phyloP scores from a whole-genome alignment of 495 filamentous ascomycete genomes.

The Parathielavia hyrcaniae region DNA sequence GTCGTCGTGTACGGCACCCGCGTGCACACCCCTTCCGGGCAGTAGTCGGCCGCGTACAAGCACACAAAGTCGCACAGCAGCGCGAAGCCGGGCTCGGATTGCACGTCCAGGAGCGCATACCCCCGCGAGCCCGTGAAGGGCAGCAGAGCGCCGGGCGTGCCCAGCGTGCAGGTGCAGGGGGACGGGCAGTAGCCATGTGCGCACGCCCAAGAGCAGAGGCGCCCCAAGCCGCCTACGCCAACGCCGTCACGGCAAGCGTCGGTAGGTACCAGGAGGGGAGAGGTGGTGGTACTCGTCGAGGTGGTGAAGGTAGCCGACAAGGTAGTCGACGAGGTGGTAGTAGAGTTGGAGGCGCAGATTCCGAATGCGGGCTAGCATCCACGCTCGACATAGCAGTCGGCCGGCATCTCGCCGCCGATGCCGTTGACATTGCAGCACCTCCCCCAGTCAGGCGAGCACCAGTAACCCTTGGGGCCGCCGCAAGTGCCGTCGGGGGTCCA shows the following conservation, averaged over 20 bases:
- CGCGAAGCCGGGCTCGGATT: background rate
- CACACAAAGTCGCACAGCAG: constrained; percentile 1
- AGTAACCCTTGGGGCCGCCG: constrained; percentile 4
- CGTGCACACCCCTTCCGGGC: background rate
- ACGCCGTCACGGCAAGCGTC: background rate
- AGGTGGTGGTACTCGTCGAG: background rate
- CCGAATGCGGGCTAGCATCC: constrained; percentile 8
- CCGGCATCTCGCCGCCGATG: constrained; percentile 7
- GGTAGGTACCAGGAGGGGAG: background rate
- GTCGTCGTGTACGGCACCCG: background rate
- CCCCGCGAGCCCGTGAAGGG: background rate
- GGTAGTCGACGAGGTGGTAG: background rate
- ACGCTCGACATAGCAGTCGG: constrained; percentile 11
- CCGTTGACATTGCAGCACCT: constrained; percentile 8
- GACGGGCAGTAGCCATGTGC: background rate
- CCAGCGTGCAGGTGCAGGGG: background rate
- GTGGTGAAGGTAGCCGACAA: background rate
- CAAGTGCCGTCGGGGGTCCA: constrained; percentile 7
- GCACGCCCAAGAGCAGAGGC: background rate
- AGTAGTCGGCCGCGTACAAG: constrained; percentile 3
- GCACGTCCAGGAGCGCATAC: background rate
- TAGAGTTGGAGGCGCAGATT: constrained; percentile 11
- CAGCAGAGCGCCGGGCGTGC: background rate
- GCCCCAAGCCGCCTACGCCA: background rate
- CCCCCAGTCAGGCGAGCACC: constrained; percentile 1